Base-by-base conservation (phyloP, 2,329 filamentous ascomycete species). In the Verticillium zaregamsianum region DNA sequence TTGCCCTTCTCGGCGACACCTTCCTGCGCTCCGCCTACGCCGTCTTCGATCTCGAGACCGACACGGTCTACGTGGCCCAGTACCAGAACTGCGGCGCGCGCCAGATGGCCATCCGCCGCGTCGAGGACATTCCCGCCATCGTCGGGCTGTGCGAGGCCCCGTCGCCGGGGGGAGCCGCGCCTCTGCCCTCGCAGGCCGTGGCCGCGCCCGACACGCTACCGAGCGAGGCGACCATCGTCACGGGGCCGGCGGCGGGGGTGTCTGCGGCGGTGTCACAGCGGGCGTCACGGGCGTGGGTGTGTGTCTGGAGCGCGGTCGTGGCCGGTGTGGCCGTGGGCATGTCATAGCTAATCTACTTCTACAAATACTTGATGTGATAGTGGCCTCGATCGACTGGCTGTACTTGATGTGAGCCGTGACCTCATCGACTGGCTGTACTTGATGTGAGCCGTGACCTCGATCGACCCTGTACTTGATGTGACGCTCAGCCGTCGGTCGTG, bases 1-100 rank as follows among this genome's bases (percentile, higher is more conserved):
- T 83, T 66, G 75, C 76, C 52, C 71, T 86, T n/a, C 75, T 86
- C n/a, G 84, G 84, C 12, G 84, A 86, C 66, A 84, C 83, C 1
- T 84, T 87, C 69, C 64, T 86, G 65, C 79, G 84, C 35, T 84
- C 81, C 12, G 82, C 82, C 25, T 85, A 85, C 65, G 80, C 77
- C 58, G 80, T 84, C 59, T 83, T 84, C 59, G 82, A 85, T 65
- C 77, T 83, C 62, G 79, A 81, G 54, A 75, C 76, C 62, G 72
- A 82, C 66, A 73, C 72, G 25, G 74, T 82, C 33, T 82, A 81
- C 73, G 71, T 85, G 63, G 77, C 81, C 2, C 81, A 80, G 61
- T 83, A 84, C 62, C 65, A 70, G 35, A 82, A 83, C 73, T 85
- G 82, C 68, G 81, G 80, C 63, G 77, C 76, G 5, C 33, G 56